Evolutionary conservation across 1,284 basidiomycete species (phyloP).

Genomic region (Cutaneotrichosporon cyanovorans): DNA sequence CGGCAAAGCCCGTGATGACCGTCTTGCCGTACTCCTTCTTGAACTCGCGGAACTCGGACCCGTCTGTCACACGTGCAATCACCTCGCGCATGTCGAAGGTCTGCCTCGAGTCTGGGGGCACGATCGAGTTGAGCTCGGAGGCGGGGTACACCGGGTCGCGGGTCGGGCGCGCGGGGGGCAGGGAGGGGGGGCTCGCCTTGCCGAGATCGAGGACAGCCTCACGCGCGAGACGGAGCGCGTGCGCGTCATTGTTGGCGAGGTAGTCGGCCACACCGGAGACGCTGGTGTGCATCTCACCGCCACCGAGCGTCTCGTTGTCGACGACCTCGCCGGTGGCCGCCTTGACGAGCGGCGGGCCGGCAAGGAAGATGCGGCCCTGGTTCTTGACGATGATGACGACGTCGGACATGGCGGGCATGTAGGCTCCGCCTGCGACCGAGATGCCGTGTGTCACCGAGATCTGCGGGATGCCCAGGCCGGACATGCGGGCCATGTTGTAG

Average conservation of each 20-base stretch:
- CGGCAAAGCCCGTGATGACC: conserved; percentile 85
- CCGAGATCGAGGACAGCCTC: conserved; percentile 74
- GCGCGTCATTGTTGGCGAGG: conserved; percentile 77
- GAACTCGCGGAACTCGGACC: conserved; percentile 86
- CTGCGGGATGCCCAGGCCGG: conserved; percentile 80
- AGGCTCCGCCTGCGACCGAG: conserved; percentile 68
- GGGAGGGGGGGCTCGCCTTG: conserved; percentile 9
- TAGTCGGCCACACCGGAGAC: conserved; percentile 93
- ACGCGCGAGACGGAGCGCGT: conserved; percentile 77
- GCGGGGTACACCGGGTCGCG: conserved; percentile 65
- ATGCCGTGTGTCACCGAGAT: conserved; percentile 91
- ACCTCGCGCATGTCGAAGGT: conserved; percentile 90
- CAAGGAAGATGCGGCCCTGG: conserved; percentile 91
- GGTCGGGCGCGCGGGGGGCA: conserved; percentile 5
- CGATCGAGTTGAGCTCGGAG: conserved; percentile 79
- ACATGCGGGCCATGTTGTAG: conserved; percentile 88
- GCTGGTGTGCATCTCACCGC: conserved; percentile 87
- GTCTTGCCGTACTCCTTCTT: conserved; percentile 90
- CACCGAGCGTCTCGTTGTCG: conserved; percentile 73
- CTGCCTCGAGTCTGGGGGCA: conserved; percentile 79
- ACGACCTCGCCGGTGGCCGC: conserved; percentile 90
- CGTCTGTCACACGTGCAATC: conserved; percentile 83
- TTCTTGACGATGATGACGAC: conserved; percentile 87
- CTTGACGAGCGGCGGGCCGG: conserved; percentile 88
- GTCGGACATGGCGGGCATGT: conserved; percentile 94